Conservation (phyloP, 78 protist genomes). For the Bodo saltans region DNA sequence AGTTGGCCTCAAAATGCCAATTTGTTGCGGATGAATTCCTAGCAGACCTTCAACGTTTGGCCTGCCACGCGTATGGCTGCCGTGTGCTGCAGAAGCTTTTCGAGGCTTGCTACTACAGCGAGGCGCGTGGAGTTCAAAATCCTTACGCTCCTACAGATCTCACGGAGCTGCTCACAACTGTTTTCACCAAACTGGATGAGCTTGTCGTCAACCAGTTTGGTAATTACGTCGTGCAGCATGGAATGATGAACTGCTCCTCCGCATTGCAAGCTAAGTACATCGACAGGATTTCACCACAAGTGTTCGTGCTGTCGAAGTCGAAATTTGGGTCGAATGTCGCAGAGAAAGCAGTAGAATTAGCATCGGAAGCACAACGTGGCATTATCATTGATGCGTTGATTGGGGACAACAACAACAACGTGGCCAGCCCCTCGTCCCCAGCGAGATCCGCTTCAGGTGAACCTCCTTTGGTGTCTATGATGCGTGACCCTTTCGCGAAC, state of each 20-base stretch:
- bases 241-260: conserved; percentile 61
- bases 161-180: conserved; percentile 35
- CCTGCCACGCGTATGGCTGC: conserved; percentile 96
- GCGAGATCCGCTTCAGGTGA: not conserved
- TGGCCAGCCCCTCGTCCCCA: not conserved
- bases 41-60: conserved; percentile 58
- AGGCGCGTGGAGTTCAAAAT: not conserved
- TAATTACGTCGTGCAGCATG: conserved; percentile 95
- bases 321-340: conserved; percentile 87
- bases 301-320: conserved; percentile 67
- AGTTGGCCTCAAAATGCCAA: conserved; percentile 69
- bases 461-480: conserved; percentile 35
- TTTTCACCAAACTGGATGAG: not conserved
- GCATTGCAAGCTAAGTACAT: not conserved
- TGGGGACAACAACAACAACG: not conserved
- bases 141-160: conserved; percentile 48
- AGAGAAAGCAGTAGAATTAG: conserved; percentile 47
- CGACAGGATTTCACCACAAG: conserved; percentile 45
- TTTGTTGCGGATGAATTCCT: conserved; percentile 78
- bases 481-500: conserved; percentile 89
- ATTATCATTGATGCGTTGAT: conserved; percentile 32
- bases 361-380: conserved; percentile 3
- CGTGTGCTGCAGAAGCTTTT: conserved; percentile 95
- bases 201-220: conserved; percentile 88
- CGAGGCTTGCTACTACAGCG: conserved; percentile 73